Base-by-base conservation (phyloP, 495 filamentous ascomycete genomes). In the Neurospora africana region DNA sequence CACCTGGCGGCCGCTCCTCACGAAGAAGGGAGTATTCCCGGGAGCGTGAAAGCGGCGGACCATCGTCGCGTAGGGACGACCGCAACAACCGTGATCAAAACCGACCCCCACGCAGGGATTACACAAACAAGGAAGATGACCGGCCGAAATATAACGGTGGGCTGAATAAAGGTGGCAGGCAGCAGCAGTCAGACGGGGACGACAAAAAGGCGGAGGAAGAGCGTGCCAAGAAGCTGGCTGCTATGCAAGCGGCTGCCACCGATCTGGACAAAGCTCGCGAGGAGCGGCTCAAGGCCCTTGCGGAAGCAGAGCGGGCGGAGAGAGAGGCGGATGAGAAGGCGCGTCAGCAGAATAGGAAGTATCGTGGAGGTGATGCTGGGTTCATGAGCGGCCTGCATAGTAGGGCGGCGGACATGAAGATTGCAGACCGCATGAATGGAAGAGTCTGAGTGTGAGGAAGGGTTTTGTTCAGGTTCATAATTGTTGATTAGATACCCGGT, bases 171-270 rank as follows among this genome's bases (percentile, higher is more conserved):
- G 77, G 33, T 65, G 67, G 68, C 69, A 73, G 70, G 72, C 40
- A 21, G 70, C 40, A 41, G 19, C 35, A 39, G 17, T 15, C 71
- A 61, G 65, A 71, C 3, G 70, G 75, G 10, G 74, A 76, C 65
- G 72, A 75, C 37, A 74, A 73, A 11, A 36, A 70, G 10, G 70
- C 61, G 7, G 73, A 85, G 41, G 82, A 85, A 19, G 89, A 91
- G 72, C 87, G 87, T 4, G 87, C 86, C 9, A 83, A 86, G 23
- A 95, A 92, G 77, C 83, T 98, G 5, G 93, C 91, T 21, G 91
- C 90, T 40, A 99, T 99, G 95, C 92, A 93, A 76, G 86, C 87
- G 33, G 92, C 92, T 70, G 95, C 95, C n/a, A 84, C 85, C 4
- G 87, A 91, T 15, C 84, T 99, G 72, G 92, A 98, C 78, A 75